Evolutionary conservation across 331 rosid genomes (phyloP), one percentile per base, ranked within the genome.

Genomic region (Rosa hybrid): DNA sequence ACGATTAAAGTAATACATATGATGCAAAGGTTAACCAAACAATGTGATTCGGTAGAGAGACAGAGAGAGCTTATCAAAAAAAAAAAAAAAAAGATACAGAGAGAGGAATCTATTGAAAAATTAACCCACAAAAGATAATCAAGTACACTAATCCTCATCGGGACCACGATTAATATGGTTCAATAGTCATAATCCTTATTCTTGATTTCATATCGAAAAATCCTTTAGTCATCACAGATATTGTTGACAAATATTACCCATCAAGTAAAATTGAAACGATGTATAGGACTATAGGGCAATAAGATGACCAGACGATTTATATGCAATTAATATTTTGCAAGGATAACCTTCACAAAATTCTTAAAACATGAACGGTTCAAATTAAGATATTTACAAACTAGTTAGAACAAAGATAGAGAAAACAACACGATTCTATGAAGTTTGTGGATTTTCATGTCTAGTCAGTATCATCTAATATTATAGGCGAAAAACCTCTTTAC

Each of bases 341-440:
- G 11, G 23, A 54, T 54, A 54, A 54, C 10, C 8, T 54, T 54
- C 1, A 7, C 8, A 8, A 23, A 18, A 7, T 20, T 20, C 6
- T 2, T 56, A 18, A 56, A 20, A 20, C 12, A 20, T 56, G 62
- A 18, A 18, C 2, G 0, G 25, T 56, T 56, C 12, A 6, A 56
- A n/a, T 20, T 2, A 56, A 34, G 39, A 85, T 79, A 62, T 79
- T 78, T 85, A 82, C 86, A 84, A 3, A 79, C 76, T 23, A 57
- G 12, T 39, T 63, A 17, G 45, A 25, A 18, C 41, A 74, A 42
- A 69, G 7, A 34, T 57, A 4, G 51, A 30, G 64, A 14, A 53
- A 41, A 27, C 34, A 67, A 77, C 23, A 13, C n/a, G 59, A 18
- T 53, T 1, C 42, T n/a, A 11, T 42, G 74, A 64, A 21, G 38